Conservation (phyloP, 228 moss, liverwort and hornwort species). For the Sphagnum magellanicum region DNA sequence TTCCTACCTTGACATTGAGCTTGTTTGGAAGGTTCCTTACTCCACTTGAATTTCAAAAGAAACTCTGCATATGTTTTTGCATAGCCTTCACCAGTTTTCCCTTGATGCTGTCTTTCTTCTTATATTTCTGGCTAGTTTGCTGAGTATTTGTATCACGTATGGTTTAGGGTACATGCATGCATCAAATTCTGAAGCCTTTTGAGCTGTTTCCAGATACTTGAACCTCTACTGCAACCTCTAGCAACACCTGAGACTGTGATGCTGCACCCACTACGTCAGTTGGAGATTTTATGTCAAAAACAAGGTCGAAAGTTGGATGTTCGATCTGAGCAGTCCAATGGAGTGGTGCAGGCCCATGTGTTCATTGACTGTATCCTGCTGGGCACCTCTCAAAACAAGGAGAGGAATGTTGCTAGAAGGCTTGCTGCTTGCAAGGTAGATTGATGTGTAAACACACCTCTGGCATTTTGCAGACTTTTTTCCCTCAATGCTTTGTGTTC, state of each 20-base stretch:
- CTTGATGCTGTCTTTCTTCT: too few species aligned
- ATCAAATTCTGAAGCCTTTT: too few species aligned
- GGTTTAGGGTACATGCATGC: too few species aligned
- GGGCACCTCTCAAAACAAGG: conserved; percentile 47
- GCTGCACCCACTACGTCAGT: conserved; percentile 55
- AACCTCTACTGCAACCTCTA: conserved; percentile 59
- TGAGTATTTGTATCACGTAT: too few species aligned
- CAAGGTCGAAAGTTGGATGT: conserved; percentile 47
- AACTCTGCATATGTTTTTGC: too few species aligned
- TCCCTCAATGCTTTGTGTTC: too few species aligned
- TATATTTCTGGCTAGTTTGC: too few species aligned
- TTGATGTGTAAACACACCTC: too few species aligned
- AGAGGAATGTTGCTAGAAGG: conserved; percentile 60
- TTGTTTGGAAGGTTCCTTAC: conserved; percentile 59
- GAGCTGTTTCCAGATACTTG: conserved; percentile 22
- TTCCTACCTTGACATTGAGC: conserved; percentile 46
- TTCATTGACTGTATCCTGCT: conserved; percentile 49
- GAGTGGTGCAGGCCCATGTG: conserved; percentile 45
- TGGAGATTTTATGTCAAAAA: conserved; percentile 52
- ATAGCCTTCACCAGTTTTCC: too few species aligned
- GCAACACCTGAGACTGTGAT: conserved; percentile 67
- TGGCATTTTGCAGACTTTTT: too few species aligned
- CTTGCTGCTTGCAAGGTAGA: conserved; percentile 60
- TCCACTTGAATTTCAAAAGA: too few species aligned
- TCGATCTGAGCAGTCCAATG: conserved; percentile 25